These are phyloP conservation scores for Mitragyna speciosa DNA, from an alignment of 257 asterid genomes.

Conservation along the genomic window DNA sequence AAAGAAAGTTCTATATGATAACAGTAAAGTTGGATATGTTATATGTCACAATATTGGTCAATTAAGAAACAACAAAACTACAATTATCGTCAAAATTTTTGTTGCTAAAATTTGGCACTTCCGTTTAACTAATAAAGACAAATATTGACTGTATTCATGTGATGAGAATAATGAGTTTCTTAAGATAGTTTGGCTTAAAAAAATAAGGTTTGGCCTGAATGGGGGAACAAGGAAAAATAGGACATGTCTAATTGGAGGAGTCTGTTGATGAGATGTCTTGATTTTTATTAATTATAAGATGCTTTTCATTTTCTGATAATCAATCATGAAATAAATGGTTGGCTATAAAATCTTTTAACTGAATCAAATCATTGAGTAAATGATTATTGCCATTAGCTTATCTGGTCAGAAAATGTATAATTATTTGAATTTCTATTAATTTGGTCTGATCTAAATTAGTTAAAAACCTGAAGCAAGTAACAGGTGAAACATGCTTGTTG, in stretches of 20 bases:
- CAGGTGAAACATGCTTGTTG: not conserved
- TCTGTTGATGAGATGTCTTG: not conserved
- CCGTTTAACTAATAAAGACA: not conserved
- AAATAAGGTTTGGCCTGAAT: not conserved
- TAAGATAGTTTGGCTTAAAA: not conserved
- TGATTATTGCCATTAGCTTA: not conserved
- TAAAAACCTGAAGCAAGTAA: not conserved
- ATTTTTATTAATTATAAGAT: not conserved
- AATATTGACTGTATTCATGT: not conserved
- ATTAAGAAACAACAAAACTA: not conserved
- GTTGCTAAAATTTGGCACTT: not conserved
- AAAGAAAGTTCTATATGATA: not conserved
- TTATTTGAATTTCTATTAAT: not conserved
- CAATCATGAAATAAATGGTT: not conserved
- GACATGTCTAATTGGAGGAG: not conserved
- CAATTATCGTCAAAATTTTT: not conserved
- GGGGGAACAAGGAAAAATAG: not conserved
- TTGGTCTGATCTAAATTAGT: not conserved
- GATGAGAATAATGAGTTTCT: not conserved
- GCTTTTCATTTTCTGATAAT: not conserved
- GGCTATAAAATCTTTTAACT: not conserved
- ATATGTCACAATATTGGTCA: not conserved
- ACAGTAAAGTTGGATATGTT: not conserved
- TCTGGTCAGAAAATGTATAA: not conserved
- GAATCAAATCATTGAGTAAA: not conserved